Evolutionary conservation across 1,284 basidiomycete genomes (phyloP), one percentile per base, ranked within the genome.

Genomic region (Porogramme epimiltina): DNA sequence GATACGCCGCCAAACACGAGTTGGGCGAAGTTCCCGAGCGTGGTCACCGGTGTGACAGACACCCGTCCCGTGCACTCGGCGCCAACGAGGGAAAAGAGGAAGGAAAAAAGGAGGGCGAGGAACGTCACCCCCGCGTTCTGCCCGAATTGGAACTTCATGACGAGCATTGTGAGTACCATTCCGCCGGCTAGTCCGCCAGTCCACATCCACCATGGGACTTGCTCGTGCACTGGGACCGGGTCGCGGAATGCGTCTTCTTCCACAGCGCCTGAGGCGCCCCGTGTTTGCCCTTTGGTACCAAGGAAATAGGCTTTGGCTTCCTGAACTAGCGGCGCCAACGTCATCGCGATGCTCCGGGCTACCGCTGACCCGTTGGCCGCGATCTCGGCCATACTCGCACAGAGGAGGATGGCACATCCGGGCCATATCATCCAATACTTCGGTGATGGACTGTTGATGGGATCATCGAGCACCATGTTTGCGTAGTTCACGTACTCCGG

Each of bases 381-480:
- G 44, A 62, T 62, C 44, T 62, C 64, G 1, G 58, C 54, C 43
- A 62, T 77, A 49, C 59, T 60, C 23, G 76, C 75, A 64, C 76
- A 77, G 48, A 78, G 60, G 51, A 78, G 71, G 69, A 78, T 73
- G 60, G 79, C 74, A 49, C 77, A 64, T 19, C 84, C 85, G 19
- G 83, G 82, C 84, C 84, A 87, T 46, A 88, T 72, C 47, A 85
- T 73, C 84, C 84, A 86, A 71, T 86, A 87, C 38, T 84, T 76
- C 9, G 84, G 83, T 2, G 82, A 84, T 1, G 84, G 81, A 0
- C 56, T 49, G 31, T 71, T 70, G 48, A 76, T 58, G 47, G 62
- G 56, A 5, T 69, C 63, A 36, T 50, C 49, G 34, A 62, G 59
- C 16, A 60, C 55, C 61, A 62, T 62, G 52, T 60, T 60, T 13